Conservation (phyloP, 805 yeast species). For the Nakazawaea wickerhamii region DNA sequence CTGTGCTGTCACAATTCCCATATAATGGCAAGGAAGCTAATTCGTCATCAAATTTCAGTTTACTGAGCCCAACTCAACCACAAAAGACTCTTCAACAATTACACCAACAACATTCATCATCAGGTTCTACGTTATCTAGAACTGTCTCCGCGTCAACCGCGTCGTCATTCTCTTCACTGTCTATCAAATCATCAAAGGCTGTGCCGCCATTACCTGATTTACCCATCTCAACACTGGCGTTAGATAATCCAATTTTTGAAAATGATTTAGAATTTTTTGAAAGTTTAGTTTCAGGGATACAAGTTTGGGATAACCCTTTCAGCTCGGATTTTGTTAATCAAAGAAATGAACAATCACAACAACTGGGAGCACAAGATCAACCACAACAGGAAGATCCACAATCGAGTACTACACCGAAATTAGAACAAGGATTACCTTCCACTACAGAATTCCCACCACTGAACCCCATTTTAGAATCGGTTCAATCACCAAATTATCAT, state of each 20-base stretch:
- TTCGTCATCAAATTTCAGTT: too few relatives aligned
- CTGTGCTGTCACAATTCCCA: background rate
- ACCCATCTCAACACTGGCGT: background rate
- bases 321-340: constrained; percentile 1
- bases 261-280: constrained; percentile 7
- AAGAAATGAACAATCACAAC: too few relatives aligned
- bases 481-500: background rate
- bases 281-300: constrained; percentile 5
- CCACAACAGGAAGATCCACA: background rate
- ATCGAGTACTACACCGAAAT: background rate
- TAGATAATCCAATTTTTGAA: background rate
- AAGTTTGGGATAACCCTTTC: constrained; percentile 6
- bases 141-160: background rate
- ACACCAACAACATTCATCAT: background rate
- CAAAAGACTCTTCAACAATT: background rate
- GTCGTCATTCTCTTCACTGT: background rate
- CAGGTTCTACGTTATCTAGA: background rate
- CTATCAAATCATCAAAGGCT: background rate
- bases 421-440: background rate
- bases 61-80: too few relatives aligned
- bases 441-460: background rate
- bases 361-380: background rate
- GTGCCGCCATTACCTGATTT: background rate
- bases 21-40: background rate
- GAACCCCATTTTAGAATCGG: background rate